Percentiles rank a stretch among this genome's conserved stretches.
phyloP scores from a whole-genome alignment of 2,329 filamentous ascomycete species.

The Hirsutella rhossiliensis region DNA sequence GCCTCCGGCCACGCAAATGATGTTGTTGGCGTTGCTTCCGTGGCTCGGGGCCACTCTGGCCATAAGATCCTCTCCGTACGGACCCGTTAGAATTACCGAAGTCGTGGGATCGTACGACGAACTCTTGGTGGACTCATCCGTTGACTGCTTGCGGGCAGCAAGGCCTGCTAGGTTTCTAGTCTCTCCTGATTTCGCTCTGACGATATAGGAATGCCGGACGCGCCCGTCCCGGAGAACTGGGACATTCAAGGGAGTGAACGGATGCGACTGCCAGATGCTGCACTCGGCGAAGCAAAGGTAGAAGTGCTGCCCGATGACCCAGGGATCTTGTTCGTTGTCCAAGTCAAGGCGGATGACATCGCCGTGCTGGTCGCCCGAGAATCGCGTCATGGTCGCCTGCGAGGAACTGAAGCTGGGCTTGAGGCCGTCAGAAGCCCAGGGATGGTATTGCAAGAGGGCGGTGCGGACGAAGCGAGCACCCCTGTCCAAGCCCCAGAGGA shows the following conservation, averaged over 20 bases:
- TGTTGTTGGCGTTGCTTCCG: constrained; percentile 22
- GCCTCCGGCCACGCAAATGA: constrained; percentile 26
- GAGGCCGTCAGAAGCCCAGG: constrained; percentile 17
- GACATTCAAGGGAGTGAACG: constrained; percentile 51
- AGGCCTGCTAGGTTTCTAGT: constrained; percentile 41
- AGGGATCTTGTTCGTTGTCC: constrained; percentile 44
- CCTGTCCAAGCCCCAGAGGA: constrained; percentile 55
- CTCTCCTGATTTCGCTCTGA: constrained; percentile 47
- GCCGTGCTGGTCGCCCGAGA: constrained; percentile 43
- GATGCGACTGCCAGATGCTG: constrained; percentile 61
- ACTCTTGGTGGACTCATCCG: constrained; percentile 4
- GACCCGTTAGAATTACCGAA: constrained; percentile 47
- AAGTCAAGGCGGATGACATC: constrained; percentile 57
- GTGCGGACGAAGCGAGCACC: constrained; percentile 45
- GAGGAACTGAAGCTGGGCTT: constrained; percentile 43
- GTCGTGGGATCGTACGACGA: constrained; percentile 23
- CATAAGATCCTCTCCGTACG: constrained; percentile 44
- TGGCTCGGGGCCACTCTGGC: constrained; percentile 16
- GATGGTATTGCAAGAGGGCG: constrained; percentile 47
- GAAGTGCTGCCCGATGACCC: constrained; percentile 60
- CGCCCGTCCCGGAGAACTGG: constrained; percentile 28
- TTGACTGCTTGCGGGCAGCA: constrained; percentile 22
- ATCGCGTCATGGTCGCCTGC: constrained; percentile 30
- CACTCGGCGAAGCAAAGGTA: constrained; percentile 55
- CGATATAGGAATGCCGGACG: constrained; percentile 42